Conservation (phyloP, 495 filamentous ascomycete species). For the Penicillium argentinense region DNA sequence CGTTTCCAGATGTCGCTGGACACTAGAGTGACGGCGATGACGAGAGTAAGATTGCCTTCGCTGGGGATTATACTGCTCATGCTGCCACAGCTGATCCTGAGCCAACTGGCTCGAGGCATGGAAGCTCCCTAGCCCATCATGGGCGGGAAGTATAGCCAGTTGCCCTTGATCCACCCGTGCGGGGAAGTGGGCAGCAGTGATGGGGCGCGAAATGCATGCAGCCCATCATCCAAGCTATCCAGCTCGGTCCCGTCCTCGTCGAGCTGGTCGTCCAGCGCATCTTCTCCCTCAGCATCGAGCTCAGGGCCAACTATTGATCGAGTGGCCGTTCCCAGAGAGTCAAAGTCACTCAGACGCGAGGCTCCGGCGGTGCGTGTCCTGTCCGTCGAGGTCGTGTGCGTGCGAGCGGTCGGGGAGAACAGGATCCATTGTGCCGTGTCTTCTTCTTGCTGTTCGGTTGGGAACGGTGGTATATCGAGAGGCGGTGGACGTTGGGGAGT, state of each 20-base stretch:
- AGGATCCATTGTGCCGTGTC: slow-evolving; percentile 94
- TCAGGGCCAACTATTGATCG: slow-evolving; percentile 44
- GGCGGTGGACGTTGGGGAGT: slow-evolving; percentile 43
- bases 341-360: slow-evolving; percentile 81
- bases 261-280: slow-evolving; percentile 50
- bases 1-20: slow-evolving; percentile 66
- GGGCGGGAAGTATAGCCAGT: slow-evolving; percentile 73
- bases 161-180: slow-evolving; percentile 49
- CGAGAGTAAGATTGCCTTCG: slow-evolving; percentile 29
- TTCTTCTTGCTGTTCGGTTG: slow-evolving; percentile 44
- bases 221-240: slow-evolving; percentile 86
- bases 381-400: slow-evolving; percentile 70
- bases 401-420: slow-evolving; percentile 76
- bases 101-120: slow-evolving; percentile 52
- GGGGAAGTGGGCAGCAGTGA: slow-evolving; percentile 54
- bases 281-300: slow-evolving; percentile 50
- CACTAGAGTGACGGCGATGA: slow-evolving; percentile 53
- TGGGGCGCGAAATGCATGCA: slow-evolving; percentile 77
- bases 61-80: slow-evolving; percentile 76
- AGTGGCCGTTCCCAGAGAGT: slow-evolving; percentile 70
- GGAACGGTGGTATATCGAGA: slow-evolving; percentile 37
- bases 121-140: slow-evolving; percentile 91
- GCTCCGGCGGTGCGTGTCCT: slow-evolving; percentile 70
- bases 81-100: slow-evolving; percentile 81
- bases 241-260: slow-evolving; percentile 72